Evolutionary conservation across 2,329 filamentous ascomycete species (phyloP).

Genomic region (Trichocomaceae sp.): DNA sequence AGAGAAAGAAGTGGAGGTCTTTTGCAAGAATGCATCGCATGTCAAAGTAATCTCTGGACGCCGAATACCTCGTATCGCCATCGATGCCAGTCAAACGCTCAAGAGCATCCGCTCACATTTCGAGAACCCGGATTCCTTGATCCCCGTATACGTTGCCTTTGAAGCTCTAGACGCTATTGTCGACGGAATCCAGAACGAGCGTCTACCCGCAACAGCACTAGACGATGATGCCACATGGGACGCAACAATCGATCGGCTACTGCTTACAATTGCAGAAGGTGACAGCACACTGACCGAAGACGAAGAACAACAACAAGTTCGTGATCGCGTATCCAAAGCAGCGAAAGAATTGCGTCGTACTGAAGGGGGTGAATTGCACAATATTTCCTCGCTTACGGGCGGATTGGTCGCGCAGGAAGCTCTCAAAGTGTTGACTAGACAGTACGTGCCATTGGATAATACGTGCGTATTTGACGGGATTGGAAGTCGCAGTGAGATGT

Average conservation of each 20-base stretch:
- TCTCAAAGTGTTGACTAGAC: slow-evolving; percentile 70
- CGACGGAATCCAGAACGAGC: slow-evolving; percentile 48
- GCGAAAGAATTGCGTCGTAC: slow-evolving; percentile 67
- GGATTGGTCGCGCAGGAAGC: slow-evolving; percentile 96
- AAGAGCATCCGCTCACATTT: slow-evolving; percentile 37
- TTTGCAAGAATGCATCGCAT: slow-evolving; percentile 92
- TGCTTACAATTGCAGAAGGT: slow-evolving; percentile 31
- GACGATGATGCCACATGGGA: slow-evolving; percentile 31
- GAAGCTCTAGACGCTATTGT: slow-evolving; percentile 39
- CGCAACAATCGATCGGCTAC: slow-evolving; percentile 23
- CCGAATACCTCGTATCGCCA: slow-evolving; percentile 46
- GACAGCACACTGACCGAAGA: slow-evolving; percentile 36
- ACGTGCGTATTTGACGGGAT: slow-evolving; percentile 59
- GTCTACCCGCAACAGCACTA: slow-evolving; percentile 19
- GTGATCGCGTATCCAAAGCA: slow-evolving; percentile 48
- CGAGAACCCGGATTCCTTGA: slow-evolving; percentile 50
- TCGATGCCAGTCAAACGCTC: slow-evolving; percentile 36
- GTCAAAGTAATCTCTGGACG: slow-evolving; percentile 75
- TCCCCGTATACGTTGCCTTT: slow-evolving; percentile 66
- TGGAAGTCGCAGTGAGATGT: slow-evolving; percentile 48
- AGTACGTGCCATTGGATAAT: slow-evolving; percentile 60
- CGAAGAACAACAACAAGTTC: slow-evolving; percentile 34
- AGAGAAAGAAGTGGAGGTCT: slow-evolving; percentile 72
- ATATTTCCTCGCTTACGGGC: slow-evolving; percentile 77
- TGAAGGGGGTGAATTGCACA: slow-evolving; percentile 81